Base-by-base conservation (phyloP, 495 filamentous ascomycete genomes). In the Entonaema liquescens region DNA sequence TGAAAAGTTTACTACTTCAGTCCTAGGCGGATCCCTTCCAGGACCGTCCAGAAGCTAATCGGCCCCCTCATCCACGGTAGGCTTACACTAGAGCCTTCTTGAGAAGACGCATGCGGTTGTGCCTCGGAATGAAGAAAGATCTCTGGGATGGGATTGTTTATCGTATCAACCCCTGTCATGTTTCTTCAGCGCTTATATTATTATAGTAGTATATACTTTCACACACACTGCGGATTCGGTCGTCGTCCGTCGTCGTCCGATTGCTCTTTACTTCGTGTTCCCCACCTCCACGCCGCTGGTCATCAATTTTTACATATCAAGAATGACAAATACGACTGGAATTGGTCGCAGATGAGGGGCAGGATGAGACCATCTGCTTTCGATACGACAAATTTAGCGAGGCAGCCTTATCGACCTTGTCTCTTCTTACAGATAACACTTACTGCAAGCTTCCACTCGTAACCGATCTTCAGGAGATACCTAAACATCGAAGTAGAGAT, bases 211-310 rank as follows among this genome's bases (percentile, higher is more conserved):
- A n/a, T n/a, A n/a, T n/a, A 56, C 29, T 12, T 53, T n/a, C 3
- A 26, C 23, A 50, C 12, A 33, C 31, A 6, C 23, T 50, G 29
- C 50, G 7, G 17, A 23, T 23, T 47, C 19, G 42, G 13, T 12
- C 25, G 61, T 73, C 55, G 28, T 65, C 61, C 60, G 56, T 53
- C n/a, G n/a, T n/a, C n/a, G n/a, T n/a, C n/a, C n/a, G n/a, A n/a
- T n/a, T 54, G 36, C 58, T 62, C 63, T 55, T 72, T 54, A 64
- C 64, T 71, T 71, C 69, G 69, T 72, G 63, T 72, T 72, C 36
- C 62, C 59, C 63, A 64, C 53, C 17, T 54, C 53, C 53, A 65
- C 19, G 21, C 54, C 52, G 42, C 58, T 64, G 58, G 64, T 56
- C 59, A 52, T 62, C 52, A 56, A 72, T 21, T 47, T 47, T 47